phyloP scores from a whole-genome alignment of 305 asterid species.

The Solanum hybrid region DNA sequence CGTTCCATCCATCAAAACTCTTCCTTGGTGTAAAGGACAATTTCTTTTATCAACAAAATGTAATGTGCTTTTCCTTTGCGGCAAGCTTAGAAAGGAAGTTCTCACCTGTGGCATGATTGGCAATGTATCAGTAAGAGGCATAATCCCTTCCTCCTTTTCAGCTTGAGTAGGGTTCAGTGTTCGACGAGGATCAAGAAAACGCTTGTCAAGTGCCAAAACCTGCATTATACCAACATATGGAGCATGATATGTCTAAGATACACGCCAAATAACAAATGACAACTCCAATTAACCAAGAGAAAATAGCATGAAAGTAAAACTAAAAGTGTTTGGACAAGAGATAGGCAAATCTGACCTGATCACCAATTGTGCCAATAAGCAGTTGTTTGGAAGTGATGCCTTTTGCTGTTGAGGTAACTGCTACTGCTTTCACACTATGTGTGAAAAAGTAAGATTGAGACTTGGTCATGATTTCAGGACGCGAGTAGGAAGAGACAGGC shows the following conservation, averaged over 20 bases:
- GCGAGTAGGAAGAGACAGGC: slow-evolving; percentile 80
- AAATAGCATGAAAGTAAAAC: background rate
- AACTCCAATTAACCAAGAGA: background rate
- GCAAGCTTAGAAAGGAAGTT: background rate
- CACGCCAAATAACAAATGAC: slow-evolving; percentile 1
- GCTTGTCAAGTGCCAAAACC: slow-evolving; percentile 98
- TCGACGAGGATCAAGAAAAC: slow-evolving; percentile 87
- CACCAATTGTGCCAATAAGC: slow-evolving; percentile 89
- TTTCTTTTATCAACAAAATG: background rate
- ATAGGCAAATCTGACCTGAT: slow-evolving; percentile 50
- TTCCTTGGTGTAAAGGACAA: background rate
- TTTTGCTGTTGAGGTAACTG: slow-evolving; percentile 86
- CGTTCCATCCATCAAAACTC: background rate
- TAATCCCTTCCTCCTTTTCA: slow-evolving; percentile 98
- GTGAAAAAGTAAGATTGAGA: slow-evolving; percentile 86
- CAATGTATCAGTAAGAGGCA: slow-evolving; percentile 88
- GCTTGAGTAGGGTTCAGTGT: slow-evolving; percentile 84
- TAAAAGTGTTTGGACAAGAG: background rate
- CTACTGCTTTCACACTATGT: slow-evolving; percentile 45
- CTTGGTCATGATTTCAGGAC: slow-evolving; percentile 75
- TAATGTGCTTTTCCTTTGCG: background rate
- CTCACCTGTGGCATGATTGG: slow-evolving; percentile 92
- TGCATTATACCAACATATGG: slow-evolving; percentile 16
- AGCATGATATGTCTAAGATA: background rate
- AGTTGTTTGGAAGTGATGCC: slow-evolving; percentile 96